Conservation (phyloP, 116 monocot genomes). For the Iris pallida region DNA sequence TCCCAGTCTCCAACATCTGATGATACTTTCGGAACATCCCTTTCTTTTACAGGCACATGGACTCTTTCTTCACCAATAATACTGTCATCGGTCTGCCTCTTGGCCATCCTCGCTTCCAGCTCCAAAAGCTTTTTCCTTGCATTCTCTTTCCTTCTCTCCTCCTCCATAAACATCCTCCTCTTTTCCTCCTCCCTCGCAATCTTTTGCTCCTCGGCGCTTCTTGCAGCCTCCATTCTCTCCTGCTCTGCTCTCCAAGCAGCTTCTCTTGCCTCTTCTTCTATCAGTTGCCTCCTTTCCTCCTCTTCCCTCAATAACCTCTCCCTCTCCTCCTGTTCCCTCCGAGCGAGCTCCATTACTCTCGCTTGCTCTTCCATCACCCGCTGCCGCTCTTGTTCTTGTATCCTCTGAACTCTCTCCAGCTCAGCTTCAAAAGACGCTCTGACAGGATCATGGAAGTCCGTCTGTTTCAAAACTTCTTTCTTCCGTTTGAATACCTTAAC, state of each 20-base stretch:
- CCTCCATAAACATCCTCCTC: slow-evolving; percentile 58
- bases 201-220: slow-evolving; percentile 67
- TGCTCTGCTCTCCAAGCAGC: slow-evolving; percentile 80
- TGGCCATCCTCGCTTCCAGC: slow-evolving; percentile 84
- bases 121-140: slow-evolving; percentile 77
- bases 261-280: slow-evolving; percentile 81
- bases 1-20: slow-evolving; percentile 47
- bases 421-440: slow-evolving; percentile 98
- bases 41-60: slow-evolving; percentile 17
- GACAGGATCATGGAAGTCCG: slow-evolving; percentile 74
- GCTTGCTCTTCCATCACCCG: slow-evolving; percentile 65
- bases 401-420: slow-evolving; percentile 63
- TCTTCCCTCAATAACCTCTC: slow-evolving; percentile 74
- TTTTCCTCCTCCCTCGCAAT: slow-evolving; percentile 86
- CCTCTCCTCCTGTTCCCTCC: slow-evolving; percentile 84
- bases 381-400: slow-evolving; percentile 75
- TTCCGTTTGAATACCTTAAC: slow-evolving; percentile 67
- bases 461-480: slow-evolving; percentile 48
- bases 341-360: slow-evolving; percentile 58
- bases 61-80: slow-evolving; percentile 16
- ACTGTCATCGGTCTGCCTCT: slow-evolving; percentile 49
- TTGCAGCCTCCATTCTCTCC: slow-evolving; percentile 61
- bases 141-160: slow-evolving; percentile 90
- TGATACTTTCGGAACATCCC: slow-evolving; percentile 19
- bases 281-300: slow-evolving; percentile 49